These are phyloP conservation scores for Exophiala xenobiotica DNA, from an alignment of 2,329 filamentous ascomycete genomes.

Conservation along the genomic window DNA sequence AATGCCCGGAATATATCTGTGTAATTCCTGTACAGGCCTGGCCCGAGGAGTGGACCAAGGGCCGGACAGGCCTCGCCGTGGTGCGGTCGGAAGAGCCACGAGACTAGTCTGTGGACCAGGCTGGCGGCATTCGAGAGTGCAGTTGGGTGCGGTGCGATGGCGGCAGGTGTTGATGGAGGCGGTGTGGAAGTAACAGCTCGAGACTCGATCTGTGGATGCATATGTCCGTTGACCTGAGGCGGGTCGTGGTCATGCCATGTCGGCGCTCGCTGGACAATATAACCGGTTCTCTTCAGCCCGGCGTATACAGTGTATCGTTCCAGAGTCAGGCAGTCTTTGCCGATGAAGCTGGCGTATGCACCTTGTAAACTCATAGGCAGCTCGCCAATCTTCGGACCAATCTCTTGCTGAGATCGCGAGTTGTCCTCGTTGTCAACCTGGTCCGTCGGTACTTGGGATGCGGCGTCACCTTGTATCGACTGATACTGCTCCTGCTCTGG, in stretches of 20 bases:
- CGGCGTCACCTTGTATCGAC: too few relatives aligned
- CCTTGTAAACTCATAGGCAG: slow-evolving; percentile 89
- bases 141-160: not conserved
- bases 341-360: slow-evolving; percentile 81
- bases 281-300: slow-evolving; percentile 78
- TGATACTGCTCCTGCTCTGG: too few relatives aligned
- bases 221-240: slow-evolving; percentile 19
- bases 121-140: slow-evolving; percentile 10
- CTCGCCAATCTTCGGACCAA: slow-evolving; percentile 44
- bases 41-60: slow-evolving; percentile 59
- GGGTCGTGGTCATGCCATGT: slow-evolving; percentile 44
- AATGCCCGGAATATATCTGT: slow-evolving; percentile 73
- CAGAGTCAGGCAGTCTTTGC: slow-evolving; percentile 62
- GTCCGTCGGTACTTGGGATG: too few relatives aligned
- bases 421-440: slow-evolving; percentile 14
- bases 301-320: slow-evolving; percentile 88
- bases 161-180: not conserved
- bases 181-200: not conserved
- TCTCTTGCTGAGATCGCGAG: slow-evolving; percentile 21
- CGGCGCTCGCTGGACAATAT: slow-evolving; percentile 72
- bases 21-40: slow-evolving; percentile 66
- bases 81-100: slow-evolving; percentile 41
- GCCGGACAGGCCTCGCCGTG: slow-evolving; percentile 25
- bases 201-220: not conserved
- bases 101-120: slow-evolving; percentile 57